phyloP scores from a whole-genome alignment of 2,329 filamentous ascomycete species.

The Trichoderma sp. region DNA sequence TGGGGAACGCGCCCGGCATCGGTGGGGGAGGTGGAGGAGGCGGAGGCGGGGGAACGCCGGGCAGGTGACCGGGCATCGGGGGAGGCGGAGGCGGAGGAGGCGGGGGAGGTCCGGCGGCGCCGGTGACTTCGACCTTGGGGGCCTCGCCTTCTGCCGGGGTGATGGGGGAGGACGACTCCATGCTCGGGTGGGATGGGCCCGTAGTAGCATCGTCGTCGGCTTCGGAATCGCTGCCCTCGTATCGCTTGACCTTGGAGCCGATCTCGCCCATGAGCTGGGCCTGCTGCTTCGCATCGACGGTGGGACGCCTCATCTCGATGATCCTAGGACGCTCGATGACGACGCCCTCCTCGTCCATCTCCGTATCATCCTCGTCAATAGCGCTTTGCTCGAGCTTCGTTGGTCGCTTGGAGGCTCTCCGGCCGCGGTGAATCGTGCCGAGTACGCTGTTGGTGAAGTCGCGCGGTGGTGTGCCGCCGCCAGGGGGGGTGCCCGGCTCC shows the following conservation, averaged over 20 bases:
- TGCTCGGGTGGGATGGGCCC: conserved; percentile 72
- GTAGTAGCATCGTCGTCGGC: conserved; percentile 69
- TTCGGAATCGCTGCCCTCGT: conserved; percentile 74
- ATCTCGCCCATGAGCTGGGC: conserved; percentile 71
- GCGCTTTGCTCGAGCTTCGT: conserved; percentile 47
- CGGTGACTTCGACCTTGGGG: conserved; percentile 62
- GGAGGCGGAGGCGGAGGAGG: conserved; percentile 37
- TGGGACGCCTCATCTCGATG: conserved; percentile 75
- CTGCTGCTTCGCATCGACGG: conserved; percentile 65
- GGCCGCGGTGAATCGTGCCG: conserved; percentile 67
- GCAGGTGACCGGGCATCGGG: conserved; percentile 43
- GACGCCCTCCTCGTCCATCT: conserved; percentile 57
- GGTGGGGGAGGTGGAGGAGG: conserved; percentile 39
- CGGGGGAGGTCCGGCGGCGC: conserved; percentile 43
- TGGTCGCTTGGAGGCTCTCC: conserved; percentile 59
- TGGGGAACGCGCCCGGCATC: conserved; percentile 47
- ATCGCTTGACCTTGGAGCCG: conserved; percentile 71
- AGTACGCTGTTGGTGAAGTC: conserved; percentile 74
- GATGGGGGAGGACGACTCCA: conserved; percentile 70
- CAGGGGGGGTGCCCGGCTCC: conserved; percentile 50
- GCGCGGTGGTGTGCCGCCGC: conserved; percentile 54
- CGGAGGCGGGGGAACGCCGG: conserved; percentile 42
- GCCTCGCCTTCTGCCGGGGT: conserved; percentile 64
- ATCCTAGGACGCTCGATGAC: conserved; percentile 79
- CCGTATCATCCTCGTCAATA: conserved; percentile 55